Base-by-base conservation (phyloP, 2,329 filamentous ascomycete species). In the Boeremia exigua region DNA sequence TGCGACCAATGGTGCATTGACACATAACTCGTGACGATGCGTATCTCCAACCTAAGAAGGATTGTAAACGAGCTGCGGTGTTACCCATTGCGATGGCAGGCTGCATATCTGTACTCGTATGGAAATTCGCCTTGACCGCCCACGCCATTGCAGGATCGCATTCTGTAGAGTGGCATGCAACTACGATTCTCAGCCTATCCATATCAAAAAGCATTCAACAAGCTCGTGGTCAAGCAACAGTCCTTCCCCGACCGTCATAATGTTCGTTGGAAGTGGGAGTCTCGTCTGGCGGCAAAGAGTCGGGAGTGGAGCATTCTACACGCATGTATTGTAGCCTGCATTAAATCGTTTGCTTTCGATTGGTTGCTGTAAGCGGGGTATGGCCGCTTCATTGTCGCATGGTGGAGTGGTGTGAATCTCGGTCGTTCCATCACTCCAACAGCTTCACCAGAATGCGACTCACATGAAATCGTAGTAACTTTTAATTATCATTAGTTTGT, bases 111-210 rank as follows among this genome's bases (percentile, higher is more conserved):
- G 15, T 45, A 34, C 15, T 34, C 29, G 42, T 25, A 45, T 25
- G 30, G 19, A 25, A 27, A 25, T 11, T 6, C n/a, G n/a, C 42
- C 42, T 25, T 45, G 12, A 45, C 17, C 42, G 29, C 42, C 34
- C 42, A 34, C 17, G 29, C 29, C 29, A 34, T 45, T 25, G 30
- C 42, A 45, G 42, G 30, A 45, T 27, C 30, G 17, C 42, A 25
- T 45, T 34, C 42, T 45, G 42, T 45, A 34, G n/a, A n/a, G n/a
- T 34, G 42, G 29, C 29, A 25, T 45, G 42, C 29, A 45, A 25
- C 29, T 34, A 34, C 15, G 11, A n/a, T 45, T 34, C n/a, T n/a
- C n/a, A n/a, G n/a, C n/a, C n/a, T n/a, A n/a, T n/a, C n/a, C n/a
- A n/a, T n/a, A n/a, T n/a, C n/a, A n/a, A n/a, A n/a, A n/a, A n/a